phyloP scores from a whole-genome alignment of 441 rosid species.

The Corymbia citriodora region DNA sequence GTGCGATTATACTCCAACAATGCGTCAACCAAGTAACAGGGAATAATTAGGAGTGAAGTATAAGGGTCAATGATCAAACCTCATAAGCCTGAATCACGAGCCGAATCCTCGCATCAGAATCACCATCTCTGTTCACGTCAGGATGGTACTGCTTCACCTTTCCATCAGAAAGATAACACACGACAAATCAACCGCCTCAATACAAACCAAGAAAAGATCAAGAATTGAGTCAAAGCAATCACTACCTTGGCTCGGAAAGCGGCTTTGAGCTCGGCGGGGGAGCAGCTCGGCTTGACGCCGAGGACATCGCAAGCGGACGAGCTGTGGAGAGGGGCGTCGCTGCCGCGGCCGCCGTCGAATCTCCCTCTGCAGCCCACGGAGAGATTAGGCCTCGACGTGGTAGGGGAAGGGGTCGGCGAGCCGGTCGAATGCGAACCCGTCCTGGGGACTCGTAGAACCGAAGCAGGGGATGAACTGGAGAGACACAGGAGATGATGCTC shows the following conservation, averaged over 20 bases:
- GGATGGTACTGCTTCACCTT: constrained; percentile 94
- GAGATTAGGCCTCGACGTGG: neutral
- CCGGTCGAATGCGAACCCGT: constrained; percentile 5
- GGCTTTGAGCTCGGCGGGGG: constrained; percentile 65
- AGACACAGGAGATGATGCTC: neutral
- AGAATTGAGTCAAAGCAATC: neutral
- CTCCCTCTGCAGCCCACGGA: constrained; percentile 29
- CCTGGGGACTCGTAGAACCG: constrained; percentile 23
- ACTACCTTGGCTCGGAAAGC: constrained; percentile 86
- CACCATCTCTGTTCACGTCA: constrained; percentile 46
- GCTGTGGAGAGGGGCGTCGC: constrained; percentile 25
- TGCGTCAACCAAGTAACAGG: neutral
- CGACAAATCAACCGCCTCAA: neutral
- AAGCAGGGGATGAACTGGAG: constrained; percentile 20
- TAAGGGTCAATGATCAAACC: constrained; percentile 17
- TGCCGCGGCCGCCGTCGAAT: constrained; percentile 1
- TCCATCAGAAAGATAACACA: neutral
- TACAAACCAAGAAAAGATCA: neutral
- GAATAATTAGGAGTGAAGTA: neutral
- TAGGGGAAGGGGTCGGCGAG: constrained; percentile 8
- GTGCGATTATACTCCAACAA: neutral
- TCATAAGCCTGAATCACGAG: constrained; percentile 77
- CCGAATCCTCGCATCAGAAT: constrained; percentile 67
- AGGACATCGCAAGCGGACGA: constrained; percentile 71
- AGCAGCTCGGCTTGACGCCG: constrained; percentile 73